phyloP scores from a whole-genome alignment of 1,139 yeast species.

The Zygosaccharomyces sapae region DNA sequence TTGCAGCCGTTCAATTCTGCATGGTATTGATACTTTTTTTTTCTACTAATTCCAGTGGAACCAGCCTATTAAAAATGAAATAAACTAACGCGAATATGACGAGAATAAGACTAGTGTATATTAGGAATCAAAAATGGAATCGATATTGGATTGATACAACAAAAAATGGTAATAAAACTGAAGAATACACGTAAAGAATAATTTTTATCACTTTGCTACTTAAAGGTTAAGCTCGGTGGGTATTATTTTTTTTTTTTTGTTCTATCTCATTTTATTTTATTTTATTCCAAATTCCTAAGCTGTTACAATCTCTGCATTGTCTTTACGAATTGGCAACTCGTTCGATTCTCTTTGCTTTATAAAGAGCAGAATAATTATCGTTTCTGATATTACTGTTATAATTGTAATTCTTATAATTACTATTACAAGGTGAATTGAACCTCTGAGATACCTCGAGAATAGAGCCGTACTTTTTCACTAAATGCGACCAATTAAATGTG shows the following conservation, averaged over 20 bases:
- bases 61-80: neutral
- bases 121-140: neutral
- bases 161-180: constrained; percentile 4
- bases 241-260: constrained; percentile 1
- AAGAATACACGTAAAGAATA: neutral
- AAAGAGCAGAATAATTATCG: neutral
- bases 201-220: constrained; percentile 5
- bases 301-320: neutral
- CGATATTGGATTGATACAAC: neutral
- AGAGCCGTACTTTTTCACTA: neutral
- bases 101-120: neutral
- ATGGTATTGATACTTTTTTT: neutral
- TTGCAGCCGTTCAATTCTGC: neutral
- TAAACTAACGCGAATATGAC: neutral
- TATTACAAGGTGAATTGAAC: neutral
- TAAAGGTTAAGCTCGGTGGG: neutral
- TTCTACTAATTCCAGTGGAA: neutral
- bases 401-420: neutral
- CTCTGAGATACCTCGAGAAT: neutral
- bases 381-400: neutral
- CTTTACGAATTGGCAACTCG: neutral
- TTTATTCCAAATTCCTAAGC: neutral
- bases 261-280: constrained; percentile 1
- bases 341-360: neutral
- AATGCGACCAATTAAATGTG: constrained; percentile 94